Conservation (phyloP, 1,284 basidiomycete genomes). For the Ustilago vetiveriae region DNA sequence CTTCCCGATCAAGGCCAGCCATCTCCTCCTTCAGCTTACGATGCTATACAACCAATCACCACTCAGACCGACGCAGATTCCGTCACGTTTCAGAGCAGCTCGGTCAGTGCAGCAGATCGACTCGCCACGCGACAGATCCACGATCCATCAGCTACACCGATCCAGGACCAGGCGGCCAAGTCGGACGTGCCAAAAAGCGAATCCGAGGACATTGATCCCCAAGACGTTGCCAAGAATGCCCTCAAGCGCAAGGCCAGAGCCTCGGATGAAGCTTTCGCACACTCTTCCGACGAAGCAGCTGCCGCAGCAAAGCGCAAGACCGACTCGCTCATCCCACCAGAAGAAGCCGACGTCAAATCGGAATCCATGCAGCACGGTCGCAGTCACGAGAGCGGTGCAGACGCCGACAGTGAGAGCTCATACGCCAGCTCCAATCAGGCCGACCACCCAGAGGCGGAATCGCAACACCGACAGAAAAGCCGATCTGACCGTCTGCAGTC, state of each 20-base stretch:
- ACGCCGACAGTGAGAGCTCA: constrained; percentile 47
- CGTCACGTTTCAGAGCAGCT: constrained; percentile 18
- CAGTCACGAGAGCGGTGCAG: constrained; percentile 44
- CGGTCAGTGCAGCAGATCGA: constrained; percentile 18
- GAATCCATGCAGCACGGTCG: constrained; percentile 20
- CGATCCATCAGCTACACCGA: constrained; percentile 3
- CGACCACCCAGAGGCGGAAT: constrained; percentile 1
- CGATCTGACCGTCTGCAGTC: not conserved
- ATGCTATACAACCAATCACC: constrained; percentile 20
- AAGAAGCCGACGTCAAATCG: constrained; percentile 8
- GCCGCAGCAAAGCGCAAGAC: constrained; percentile 14
- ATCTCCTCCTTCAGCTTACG: constrained; percentile 2
- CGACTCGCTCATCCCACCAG: not conserved
- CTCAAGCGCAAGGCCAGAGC: constrained; percentile 31
- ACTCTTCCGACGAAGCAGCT: not conserved
- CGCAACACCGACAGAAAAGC: not conserved
- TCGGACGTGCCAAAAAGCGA: constrained; percentile 8
- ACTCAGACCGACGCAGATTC: constrained; percentile 10
- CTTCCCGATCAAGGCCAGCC: not conserved
- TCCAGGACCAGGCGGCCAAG: constrained; percentile 16
- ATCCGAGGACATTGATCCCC: constrained; percentile 30
- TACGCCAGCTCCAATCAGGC: constrained; percentile 22
- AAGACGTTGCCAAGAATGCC: constrained; percentile 24
- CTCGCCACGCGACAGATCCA: constrained; percentile 13
- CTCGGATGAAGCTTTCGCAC: constrained; percentile 15